Base-by-base conservation (phyloP, 192 early-diverging fungal species). In the Jimgerdemannia lactiflua region DNA sequence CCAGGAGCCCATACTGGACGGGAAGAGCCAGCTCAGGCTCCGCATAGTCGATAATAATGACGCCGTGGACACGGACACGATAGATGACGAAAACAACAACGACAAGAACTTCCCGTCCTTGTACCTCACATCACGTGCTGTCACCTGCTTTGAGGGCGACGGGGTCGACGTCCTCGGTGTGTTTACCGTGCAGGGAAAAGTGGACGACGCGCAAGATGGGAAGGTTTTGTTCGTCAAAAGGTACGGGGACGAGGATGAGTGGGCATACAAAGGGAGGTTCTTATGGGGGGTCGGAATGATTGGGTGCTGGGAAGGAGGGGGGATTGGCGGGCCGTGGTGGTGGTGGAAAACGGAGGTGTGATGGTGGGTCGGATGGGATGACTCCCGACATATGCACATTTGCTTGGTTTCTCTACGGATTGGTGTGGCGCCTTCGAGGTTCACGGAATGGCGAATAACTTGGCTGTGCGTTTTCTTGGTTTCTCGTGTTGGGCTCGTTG, bases 321-420 rank as follows among this genome's bases (percentile, higher is more conserved):
- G 76, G 43, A 78, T 78, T n/a, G 80, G 80, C 39, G 80, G 80
- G 59, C 80, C 80, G 40, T 82, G 76, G 76, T 82, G 80, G 80
- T 71, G 78, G 68, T 82, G 80, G 80, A 78, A 78, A 70, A 59
- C 71, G 7, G 63, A 69, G 44, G 74, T 4, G 9, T 68, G 19
- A 68, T 68, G 67, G 67, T 65, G 64, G 64, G 29, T 29, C 29
- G 29, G 29, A 29, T 29, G 29, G 29, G 29, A 29, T 29, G 29
- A 29, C 29, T 29, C 29, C 1, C 29, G 29, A 29, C 29, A 29
- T 0, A 29, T 29, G 29, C 29, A 29, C 29, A 29, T 29, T 29
- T 29, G 29, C 29, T 29, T 29, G 29, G 29, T 29, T 29, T 29
- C 29, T 29, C 29, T 29, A 29, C 29, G 29, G 29, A 29, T 29